phyloP scores from a whole-genome alignment of 2,329 filamentous ascomycete genomes.

The Leptodontidium sp. region DNA sequence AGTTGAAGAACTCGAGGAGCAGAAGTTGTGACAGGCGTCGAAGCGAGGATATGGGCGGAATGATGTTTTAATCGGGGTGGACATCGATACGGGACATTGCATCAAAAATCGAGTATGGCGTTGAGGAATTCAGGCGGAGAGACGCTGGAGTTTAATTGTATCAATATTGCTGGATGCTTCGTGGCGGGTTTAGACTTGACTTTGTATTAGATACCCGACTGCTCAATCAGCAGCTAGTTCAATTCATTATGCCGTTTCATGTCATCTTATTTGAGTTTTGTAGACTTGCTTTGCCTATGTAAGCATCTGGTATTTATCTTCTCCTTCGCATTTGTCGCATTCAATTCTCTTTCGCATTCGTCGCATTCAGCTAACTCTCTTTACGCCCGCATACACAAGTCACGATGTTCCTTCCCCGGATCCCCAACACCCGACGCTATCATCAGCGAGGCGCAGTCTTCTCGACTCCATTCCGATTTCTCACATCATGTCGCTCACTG shows the following conservation, averaged over 20 bases:
- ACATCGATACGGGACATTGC: too few species aligned
- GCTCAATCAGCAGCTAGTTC: slow-evolving; percentile 18
- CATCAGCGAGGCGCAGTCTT: background rate
- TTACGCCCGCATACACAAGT: background rate
- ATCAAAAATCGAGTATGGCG: background rate
- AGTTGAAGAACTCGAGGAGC: slow-evolving; percentile 47
- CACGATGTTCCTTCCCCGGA: background rate
- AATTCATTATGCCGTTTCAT: background rate
- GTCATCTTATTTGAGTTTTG: background rate
- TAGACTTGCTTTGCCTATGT: slow-evolving; percentile 1
- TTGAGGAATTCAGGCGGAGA: background rate
- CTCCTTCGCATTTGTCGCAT: background rate
- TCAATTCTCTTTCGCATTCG: background rate
- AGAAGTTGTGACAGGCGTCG: slow-evolving; percentile 39
- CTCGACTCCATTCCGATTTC: background rate
- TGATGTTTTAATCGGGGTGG: slow-evolving; percentile 6
- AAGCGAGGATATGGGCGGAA: slow-evolving; percentile 31
- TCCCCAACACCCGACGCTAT: background rate
- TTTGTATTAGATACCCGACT: slow-evolving; percentile 30
- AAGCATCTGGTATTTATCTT: background rate
- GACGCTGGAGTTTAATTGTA: background rate
- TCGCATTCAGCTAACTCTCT: background rate
- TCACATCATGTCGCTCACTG: background rate
- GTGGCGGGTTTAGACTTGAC: background rate
- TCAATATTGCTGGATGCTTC: slow-evolving; percentile 13